Evolutionary conservation across 768 basidiomycete species (phyloP).

Genomic region (Agrocybe pediades): DNA sequence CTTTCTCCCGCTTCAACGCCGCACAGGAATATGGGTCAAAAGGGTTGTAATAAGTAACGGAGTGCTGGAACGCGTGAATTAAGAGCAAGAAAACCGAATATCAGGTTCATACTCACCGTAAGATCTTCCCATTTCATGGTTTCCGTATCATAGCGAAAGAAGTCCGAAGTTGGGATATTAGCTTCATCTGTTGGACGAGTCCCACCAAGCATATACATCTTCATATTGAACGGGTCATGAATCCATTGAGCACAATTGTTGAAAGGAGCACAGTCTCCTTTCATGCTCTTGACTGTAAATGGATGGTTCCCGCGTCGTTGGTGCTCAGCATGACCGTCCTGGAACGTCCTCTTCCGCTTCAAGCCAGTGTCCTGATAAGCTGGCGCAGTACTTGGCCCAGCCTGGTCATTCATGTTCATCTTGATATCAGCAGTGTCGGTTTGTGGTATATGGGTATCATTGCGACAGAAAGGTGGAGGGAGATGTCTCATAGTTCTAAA

Average conservation of each 20-base stretch:
- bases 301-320: too few species aligned
- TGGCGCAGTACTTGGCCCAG: too few species aligned
- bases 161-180: slow-evolving; percentile 19
- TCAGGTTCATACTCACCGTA: slow-evolving; percentile 17
- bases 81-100: not conserved
- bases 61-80: not conserved
- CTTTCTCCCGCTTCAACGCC: not conserved
- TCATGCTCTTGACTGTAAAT: not conserved
- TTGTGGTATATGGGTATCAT: too few species aligned
- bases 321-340: too few species aligned
- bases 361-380: too few species aligned
- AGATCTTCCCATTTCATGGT: slow-evolving; percentile 25
- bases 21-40: slow-evolving; percentile 16
- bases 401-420: too few species aligned
- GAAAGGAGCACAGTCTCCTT: not conserved
- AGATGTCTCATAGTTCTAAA: too few species aligned
- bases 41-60: slow-evolving; percentile 8
- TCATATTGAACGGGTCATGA: not conserved
- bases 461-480: too few species aligned
- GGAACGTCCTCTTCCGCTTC: too few species aligned
- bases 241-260: not conserved
- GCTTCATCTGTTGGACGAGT: not conserved
- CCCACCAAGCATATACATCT: slow-evolving; percentile 2
- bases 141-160: slow-evolving; percentile 19
- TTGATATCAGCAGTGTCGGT: too few species aligned